These are phyloP conservation scores for Kwoniella bestiolae DNA, from an alignment of 768 basidiomycete genomes.

Conservation along the genomic window DNA sequence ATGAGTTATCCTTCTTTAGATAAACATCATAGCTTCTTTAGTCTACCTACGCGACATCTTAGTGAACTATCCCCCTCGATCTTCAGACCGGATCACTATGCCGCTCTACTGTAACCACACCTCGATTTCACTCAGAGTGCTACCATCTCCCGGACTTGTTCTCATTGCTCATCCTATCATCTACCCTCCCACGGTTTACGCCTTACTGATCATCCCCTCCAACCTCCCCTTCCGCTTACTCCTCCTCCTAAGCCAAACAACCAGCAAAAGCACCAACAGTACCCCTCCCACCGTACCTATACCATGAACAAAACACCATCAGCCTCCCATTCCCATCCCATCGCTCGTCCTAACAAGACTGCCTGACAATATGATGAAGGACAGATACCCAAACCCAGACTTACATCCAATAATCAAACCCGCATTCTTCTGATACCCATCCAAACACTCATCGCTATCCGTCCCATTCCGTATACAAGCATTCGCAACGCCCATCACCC, in stretches of 20 bases:
- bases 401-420: neutral
- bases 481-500: neutral
- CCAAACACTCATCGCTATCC: constrained; percentile 8
- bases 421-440: constrained; percentile 1
- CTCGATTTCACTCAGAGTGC: too few species aligned
- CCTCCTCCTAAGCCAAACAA: neutral
- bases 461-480: constrained; percentile 13
- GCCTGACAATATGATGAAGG: too few species aligned
- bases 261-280: neutral
- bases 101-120: too few species aligned
- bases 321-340: too few species aligned
- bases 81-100: too few species aligned
- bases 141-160: too few species aligned
- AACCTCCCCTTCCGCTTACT: neutral
- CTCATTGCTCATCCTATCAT: neutral
- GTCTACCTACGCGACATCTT: too few species aligned
- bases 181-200: neutral
- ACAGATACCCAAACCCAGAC: too few species aligned
- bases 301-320: neutral
- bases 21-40: neutral
- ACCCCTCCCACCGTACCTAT: neutral
- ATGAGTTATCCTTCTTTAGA: neutral
- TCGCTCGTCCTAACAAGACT: neutral
- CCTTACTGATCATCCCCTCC: neutral
- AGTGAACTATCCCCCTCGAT: too few species aligned